Evolutionary conservation across 2,329 filamentous ascomycete species (phyloP), one percentile per base, ranked within the genome.

Genomic region (Hypoxylon sp.): DNA sequence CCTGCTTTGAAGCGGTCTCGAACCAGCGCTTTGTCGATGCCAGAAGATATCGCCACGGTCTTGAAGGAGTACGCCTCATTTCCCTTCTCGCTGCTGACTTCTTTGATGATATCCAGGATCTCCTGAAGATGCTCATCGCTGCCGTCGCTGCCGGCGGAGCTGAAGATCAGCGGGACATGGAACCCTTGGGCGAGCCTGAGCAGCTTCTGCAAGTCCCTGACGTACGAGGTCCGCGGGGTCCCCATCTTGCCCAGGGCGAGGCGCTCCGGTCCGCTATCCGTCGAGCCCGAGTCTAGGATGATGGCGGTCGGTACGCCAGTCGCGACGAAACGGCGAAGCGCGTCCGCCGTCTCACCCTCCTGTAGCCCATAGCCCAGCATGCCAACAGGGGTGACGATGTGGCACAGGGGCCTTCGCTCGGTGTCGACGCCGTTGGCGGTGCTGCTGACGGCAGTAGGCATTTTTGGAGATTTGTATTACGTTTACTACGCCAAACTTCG

Each of bases 291-390:
- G 48, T 75, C 73, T 7, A 73, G 47, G 41, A 74, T 73, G 13
- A 74, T 60, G 17, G 70, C 72, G 43, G 69, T 77, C 2, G 72
- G 63, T 64, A 58, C 48, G 0, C 68, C 68, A 0, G 52, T 73
- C 11, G 69, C 49, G 1, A 68, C 63, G 2, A 75, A 65, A 0
- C 24, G 46, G 0, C 66, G 58, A 0, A 77, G 66, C 3, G 69
- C 69, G 0, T 55, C 18, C 0, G 52, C 38, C 0, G 65, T 73
- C 18, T 73, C 67, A 0, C 63, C 58, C 24, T 74, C 72, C 47
- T 77, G 67, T 42, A 80, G 77, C 21, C 80, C 80, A 55, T 81
- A 83, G 4, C 80, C 79, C 6, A 82, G 66, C 77, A 80, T 81
- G 24, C 77, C 79, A 11, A 80, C 75, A 0, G 79, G 79, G 0